phyloP scores from a whole-genome alignment of 2,329 filamentous ascomycete genomes.

The Zymoseptoria tritici region DNA sequence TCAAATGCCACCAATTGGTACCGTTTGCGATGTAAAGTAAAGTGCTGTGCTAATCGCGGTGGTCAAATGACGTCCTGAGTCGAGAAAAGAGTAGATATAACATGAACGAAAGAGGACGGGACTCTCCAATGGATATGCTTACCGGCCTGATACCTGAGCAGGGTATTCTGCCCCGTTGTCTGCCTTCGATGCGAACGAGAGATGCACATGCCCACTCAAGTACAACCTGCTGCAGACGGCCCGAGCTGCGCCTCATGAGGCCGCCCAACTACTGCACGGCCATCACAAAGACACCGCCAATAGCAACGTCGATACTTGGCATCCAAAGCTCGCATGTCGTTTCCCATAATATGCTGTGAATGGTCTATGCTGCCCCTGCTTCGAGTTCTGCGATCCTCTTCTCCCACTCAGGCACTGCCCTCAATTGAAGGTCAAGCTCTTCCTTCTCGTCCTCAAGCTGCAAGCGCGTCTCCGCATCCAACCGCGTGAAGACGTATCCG shows the following conservation, averaged over 20 bases:
- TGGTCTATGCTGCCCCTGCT: constrained; percentile 16
- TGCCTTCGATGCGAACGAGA: not conserved
- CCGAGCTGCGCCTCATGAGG: not conserved
- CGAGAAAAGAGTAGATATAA: not conserved
- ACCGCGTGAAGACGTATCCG: constrained; percentile 75
- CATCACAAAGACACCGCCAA: not conserved
- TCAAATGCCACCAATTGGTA: not conserved
- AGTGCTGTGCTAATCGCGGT: not conserved
- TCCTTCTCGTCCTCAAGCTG: constrained; percentile 93
- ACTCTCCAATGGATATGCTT: not conserved
- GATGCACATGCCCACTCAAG: not conserved
- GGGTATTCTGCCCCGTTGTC: not conserved
- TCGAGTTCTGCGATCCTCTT: constrained; percentile 70
- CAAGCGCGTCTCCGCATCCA: constrained; percentile 81
- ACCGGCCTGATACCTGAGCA: not conserved
- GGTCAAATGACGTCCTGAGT: not conserved
- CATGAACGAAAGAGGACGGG: not conserved
- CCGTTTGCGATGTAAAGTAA: not conserved
- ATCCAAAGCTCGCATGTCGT: not conserved
- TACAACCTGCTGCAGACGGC: not conserved
- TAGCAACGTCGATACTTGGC: not conserved
- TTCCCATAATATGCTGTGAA: not conserved
- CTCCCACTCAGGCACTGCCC: constrained; percentile 83
- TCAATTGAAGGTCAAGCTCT: constrained; percentile 76
- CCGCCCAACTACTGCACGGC: not conserved